phyloP scores from a whole-genome alignment of 2,329 filamentous ascomycete species.

The Epicoccum sorghinum region DNA sequence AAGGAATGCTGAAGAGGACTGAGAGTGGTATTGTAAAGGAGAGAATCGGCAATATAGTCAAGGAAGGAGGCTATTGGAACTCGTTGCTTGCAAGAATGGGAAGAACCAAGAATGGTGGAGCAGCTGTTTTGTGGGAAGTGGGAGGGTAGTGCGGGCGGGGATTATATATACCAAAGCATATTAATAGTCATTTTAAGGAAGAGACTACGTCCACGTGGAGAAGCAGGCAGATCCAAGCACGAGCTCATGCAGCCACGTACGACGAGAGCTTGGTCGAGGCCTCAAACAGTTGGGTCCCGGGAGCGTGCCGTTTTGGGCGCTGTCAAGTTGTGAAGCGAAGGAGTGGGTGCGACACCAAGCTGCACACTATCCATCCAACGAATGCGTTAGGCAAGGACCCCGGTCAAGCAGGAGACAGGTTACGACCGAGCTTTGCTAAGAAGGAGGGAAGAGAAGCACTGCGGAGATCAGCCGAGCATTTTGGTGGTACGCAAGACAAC shows the following conservation, averaged over 20 bases:
- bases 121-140: slow-evolving; percentile 17
- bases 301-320: slow-evolving; percentile 48
- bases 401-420: slow-evolving; percentile 34
- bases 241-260: slow-evolving; percentile 44
- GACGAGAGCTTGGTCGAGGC: slow-evolving; percentile 43
- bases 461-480: slow-evolving; percentile 39
- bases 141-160: slow-evolving; percentile 29
- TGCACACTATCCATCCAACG: slow-evolving; percentile 38
- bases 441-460: slow-evolving; percentile 24
- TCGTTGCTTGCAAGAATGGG: slow-evolving; percentile 11
- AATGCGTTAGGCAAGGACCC: slow-evolving; percentile 37
- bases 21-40: slow-evolving; percentile 2
- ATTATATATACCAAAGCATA: slow-evolving; percentile 40
- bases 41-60: neutral
- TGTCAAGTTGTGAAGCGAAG: slow-evolving; percentile 48
- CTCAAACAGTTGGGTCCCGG: slow-evolving; percentile 49
- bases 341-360: slow-evolving; percentile 42
- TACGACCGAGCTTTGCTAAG: slow-evolving; percentile 36
- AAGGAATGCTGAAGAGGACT: slow-evolving; percentile 29
- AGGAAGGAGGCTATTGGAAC: slow-evolving; percentile 5
- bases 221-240: slow-evolving; percentile 41
- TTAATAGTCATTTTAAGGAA: slow-evolving; percentile 36
- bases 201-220: slow-evolving; percentile 45
- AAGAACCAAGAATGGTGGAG: slow-evolving; percentile 14
- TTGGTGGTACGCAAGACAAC: slow-evolving; percentile 36